These are phyloP conservation scores for Lachnellula hyalina DNA, from an alignment of 2,329 filamentous ascomycete genomes.

Conservation along the genomic window DNA sequence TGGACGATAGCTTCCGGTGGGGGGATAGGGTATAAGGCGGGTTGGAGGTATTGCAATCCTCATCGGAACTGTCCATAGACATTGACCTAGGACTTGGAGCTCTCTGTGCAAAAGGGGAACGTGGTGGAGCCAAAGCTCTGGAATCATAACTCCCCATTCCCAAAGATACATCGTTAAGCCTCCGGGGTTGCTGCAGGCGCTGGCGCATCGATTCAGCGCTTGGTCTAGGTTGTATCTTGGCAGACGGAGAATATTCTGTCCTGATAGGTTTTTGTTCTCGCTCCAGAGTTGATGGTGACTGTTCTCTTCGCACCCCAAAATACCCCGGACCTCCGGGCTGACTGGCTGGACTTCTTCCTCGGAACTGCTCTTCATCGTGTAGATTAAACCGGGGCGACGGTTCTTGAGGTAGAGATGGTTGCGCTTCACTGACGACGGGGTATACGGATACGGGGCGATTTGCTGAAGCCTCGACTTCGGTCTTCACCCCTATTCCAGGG, in stretches of 20 bases:
- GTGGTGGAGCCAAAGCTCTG: conserved; percentile 40
- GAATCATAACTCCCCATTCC: conserved; percentile 32
- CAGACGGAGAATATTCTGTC: conserved; percentile 13
- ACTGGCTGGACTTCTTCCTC: conserved; percentile 20
- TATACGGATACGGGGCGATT: conserved; percentile 67
- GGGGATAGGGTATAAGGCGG: conserved; percentile 59
- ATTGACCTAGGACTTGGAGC: conserved; percentile 58
- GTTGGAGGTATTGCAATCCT: conserved; percentile 52
- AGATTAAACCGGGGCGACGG: conserved; percentile 12
- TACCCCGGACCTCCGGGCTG: conserved; percentile 8
- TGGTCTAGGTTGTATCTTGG: conserved; percentile 18
- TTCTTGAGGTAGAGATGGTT: conserved; percentile 7
- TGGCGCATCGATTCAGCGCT: conserved; percentile 28
- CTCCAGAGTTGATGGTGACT: conserved; percentile 51
- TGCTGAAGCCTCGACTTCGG: conserved; percentile 49
- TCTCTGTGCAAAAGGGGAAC: conserved; percentile 37
- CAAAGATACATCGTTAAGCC: conserved; percentile 20
- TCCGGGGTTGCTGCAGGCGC: conserved; percentile 12
- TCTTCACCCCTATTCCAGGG: conserved; percentile 44
- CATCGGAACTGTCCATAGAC: conserved; percentile 62
- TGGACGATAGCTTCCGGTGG: conserved; percentile 71
- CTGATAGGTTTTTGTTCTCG: conserved; percentile 13
- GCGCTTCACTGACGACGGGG: conserved; percentile 57
- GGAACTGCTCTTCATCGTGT: conserved; percentile 22
- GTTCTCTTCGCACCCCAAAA: conserved; percentile 52